Evolutionary conservation across 176 grass and related monocot genomes (phyloP).

Genomic region (Juncus effusus): DNA sequence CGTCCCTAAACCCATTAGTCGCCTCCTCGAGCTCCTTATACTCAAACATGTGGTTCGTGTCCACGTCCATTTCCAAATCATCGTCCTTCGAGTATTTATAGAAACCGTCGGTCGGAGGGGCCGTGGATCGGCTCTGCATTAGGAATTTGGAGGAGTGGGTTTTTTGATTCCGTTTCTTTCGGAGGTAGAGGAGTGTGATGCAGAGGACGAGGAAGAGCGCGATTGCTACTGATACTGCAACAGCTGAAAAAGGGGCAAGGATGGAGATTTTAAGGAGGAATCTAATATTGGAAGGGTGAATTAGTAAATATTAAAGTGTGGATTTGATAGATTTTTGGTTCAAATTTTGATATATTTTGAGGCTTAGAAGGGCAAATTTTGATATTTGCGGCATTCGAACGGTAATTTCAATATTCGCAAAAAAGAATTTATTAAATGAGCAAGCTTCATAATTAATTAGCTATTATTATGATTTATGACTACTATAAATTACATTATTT

Average conservation of each 20-base stretch:
- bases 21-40: slow-evolving; percentile 82
- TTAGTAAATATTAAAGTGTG: too few species aligned
- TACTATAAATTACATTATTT: too few species aligned
- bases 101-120: slow-evolving; percentile 29
- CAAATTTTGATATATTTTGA: too few species aligned
- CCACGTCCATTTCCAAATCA: slow-evolving; percentile 45
- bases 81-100: slow-evolving; percentile 29
- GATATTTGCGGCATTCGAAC: too few species aligned
- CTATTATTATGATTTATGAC: too few species aligned
- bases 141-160: slow-evolving; percentile 32
- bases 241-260: slow-evolving; percentile 19
- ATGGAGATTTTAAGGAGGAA: not conserved
- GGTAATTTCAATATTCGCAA: too few species aligned
- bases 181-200: slow-evolving; percentile 4
- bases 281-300: too few species aligned
- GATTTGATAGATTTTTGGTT: too few species aligned
- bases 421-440: too few species aligned
- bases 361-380: too few species aligned
- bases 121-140: slow-evolving; percentile 48
- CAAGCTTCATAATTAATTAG: too few species aligned
- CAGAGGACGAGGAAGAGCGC: slow-evolving; percentile 1
- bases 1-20: slow-evolving; percentile 60
- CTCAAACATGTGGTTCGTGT: slow-evolving; percentile 48
- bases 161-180: slow-evolving; percentile 36
- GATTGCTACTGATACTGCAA: slow-evolving; percentile 11